phyloP scores from a whole-genome alignment of 2,329 filamentous ascomycete species.

The Phoma sp. region DNA sequence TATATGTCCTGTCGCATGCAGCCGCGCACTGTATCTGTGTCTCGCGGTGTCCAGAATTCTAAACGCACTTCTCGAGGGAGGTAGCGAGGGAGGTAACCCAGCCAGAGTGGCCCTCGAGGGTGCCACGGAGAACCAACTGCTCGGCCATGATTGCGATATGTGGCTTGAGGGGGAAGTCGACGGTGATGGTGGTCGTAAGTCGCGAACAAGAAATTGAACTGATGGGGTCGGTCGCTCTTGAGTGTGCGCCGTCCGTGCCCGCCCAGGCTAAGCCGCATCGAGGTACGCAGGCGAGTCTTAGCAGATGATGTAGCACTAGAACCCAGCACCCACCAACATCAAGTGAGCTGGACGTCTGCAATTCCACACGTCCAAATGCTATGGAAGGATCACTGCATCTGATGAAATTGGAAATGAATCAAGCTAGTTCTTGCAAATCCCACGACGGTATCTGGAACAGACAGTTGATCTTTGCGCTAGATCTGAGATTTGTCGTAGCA shows the following conservation, averaged over 20 bases:
- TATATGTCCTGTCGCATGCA: conserved; percentile 19
- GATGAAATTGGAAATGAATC: no score
- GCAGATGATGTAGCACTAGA: not conserved
- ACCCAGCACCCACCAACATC: not conserved
- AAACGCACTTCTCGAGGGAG: conserved; percentile 88
- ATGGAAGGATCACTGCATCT: no score
- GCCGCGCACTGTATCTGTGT: conserved; percentile 19
- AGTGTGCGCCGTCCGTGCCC: conserved; percentile 6
- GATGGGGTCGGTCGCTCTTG: conserved; percentile 17
- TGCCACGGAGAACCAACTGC: conserved; percentile 94
- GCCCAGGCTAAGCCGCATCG: not conserved
- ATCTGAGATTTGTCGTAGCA: no score
- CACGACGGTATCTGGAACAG: no score
- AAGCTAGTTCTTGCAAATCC: no score
- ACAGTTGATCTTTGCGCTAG: no score
- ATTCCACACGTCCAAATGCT: no score
- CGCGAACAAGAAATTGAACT: conserved; percentile 21
- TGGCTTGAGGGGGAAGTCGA: conserved; percentile 44
- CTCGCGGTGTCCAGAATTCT: conserved; percentile 3
- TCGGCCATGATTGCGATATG: conserved; percentile 72
- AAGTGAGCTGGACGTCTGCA: no score
- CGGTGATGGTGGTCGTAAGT: conserved; percentile 37
- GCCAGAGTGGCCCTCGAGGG: conserved; percentile 98
- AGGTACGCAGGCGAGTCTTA: conserved; percentile 5
- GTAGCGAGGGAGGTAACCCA: conserved; percentile 99